Conservation (phyloP, 1,284 basidiomycete species). For the Tremellales sp. region DNA sequence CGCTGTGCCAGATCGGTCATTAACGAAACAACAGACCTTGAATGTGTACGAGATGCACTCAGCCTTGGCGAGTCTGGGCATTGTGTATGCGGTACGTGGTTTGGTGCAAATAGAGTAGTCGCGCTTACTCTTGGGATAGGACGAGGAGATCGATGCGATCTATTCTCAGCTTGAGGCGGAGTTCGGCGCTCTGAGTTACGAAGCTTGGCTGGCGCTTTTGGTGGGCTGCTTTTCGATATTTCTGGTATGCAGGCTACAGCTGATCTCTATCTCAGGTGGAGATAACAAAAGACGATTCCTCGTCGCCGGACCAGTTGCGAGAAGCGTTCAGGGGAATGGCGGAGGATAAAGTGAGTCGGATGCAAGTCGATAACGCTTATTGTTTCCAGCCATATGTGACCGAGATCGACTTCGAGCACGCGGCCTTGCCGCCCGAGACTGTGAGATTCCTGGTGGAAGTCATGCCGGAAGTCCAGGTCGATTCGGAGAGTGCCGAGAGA, state of each 20-base stretch:
- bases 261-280: conserved; percentile 60
- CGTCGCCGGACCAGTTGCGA: conserved; percentile 83
- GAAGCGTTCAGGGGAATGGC: conserved; percentile 92
- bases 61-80: conserved; percentile 88
- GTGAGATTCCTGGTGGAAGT: conserved; percentile 70
- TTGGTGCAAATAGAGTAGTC: background rate
- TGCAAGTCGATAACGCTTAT: background rate
- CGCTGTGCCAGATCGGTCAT: conserved; percentile 1
- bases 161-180: conserved; percentile 76
- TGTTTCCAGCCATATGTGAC: conserved; percentile 76
- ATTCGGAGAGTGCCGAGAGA: conserved; percentile 10
- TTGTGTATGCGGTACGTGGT: conserved; percentile 74
- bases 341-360: conserved; percentile 76
- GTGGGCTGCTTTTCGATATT: conserved; percentile 51
- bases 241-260: no score
- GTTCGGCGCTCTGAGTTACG: conserved; percentile 86
- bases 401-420: conserved; percentile 83
- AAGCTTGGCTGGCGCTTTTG: conserved; percentile 91
- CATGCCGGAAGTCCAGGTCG: conserved; percentile 32
- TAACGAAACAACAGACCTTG: conserved; percentile 55
- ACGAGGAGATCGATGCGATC: conserved; percentile 81
- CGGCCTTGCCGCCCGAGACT: conserved; percentile 71
- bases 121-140: conserved; percentile 49
- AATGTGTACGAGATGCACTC: conserved; percentile 82
- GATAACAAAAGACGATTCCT: conserved; percentile 87